Conservation (phyloP, 176 grass and related monocot species). For the Eremochloa ophiuroides region DNA sequence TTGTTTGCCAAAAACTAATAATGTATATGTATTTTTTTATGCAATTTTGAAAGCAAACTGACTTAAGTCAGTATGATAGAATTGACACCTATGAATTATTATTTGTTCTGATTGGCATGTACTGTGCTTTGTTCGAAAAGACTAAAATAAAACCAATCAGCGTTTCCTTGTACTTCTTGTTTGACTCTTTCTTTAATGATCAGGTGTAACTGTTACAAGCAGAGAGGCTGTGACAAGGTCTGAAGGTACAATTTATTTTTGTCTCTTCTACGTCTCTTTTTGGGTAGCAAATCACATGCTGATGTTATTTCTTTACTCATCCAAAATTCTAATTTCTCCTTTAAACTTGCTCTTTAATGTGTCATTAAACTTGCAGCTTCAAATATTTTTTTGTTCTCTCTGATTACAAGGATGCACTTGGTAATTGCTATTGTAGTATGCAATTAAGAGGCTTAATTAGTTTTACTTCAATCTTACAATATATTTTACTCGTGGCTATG, state of each 20-base stretch:
- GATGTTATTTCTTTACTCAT: neutral
- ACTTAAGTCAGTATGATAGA: neutral
- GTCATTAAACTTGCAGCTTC: neutral
- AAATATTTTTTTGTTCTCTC: neutral
- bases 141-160: neutral
- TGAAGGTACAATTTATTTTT: constrained; percentile 44
- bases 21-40: neutral
- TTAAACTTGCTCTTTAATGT: neutral
- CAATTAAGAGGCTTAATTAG: neutral
- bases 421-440: neutral
- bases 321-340: neutral
- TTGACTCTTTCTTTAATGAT: constrained; percentile 26
- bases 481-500: neutral
- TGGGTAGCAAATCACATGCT: neutral
- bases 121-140: neutral
- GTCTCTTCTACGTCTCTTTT: neutral
- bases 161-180: neutral
- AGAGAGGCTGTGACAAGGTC: constrained; percentile 56
- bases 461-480: neutral
- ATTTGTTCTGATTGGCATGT: neutral
- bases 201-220: constrained; percentile 64
- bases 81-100: no score
- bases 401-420: neutral
- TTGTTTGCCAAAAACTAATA: neutral
- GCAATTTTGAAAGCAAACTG: neutral